A percentile compares a stretch with the other conserved stretches of the same genome.
These are phyloP conservation scores for Cladophialophora carrionii DNA, from an alignment of 2,329 filamentous ascomycete genomes.

Conservation along the genomic window DNA sequence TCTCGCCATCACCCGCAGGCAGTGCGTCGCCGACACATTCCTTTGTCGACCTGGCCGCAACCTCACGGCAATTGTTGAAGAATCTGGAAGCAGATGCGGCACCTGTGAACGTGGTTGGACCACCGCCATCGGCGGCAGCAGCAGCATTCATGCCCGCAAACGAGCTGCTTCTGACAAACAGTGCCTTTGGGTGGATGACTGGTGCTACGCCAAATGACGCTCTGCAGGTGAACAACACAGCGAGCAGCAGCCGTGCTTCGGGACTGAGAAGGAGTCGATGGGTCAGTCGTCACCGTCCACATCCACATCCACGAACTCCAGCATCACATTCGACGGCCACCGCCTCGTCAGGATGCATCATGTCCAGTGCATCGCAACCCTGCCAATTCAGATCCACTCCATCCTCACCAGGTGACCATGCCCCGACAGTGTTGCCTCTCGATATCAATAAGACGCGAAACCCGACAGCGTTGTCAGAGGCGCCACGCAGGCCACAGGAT, in stretches of 20 bases:
- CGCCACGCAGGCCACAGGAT: background rate
- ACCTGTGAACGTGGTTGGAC: background rate
- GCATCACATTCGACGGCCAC: background rate
- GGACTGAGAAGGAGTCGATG: background rate
- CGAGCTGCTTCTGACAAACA: slow-evolving; percentile 4
- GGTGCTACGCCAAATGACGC: background rate
- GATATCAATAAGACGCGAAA: background rate
- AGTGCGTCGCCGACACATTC: slow-evolving; percentile 19
- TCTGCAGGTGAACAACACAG: background rate
- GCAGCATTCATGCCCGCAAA: background rate
- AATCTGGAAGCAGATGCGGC: slow-evolving; percentile 6
- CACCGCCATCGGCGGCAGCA: too few species aligned
- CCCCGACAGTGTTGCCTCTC: background rate
- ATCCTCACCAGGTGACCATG: background rate
- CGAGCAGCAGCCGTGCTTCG: background rate
- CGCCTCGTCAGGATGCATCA: background rate
- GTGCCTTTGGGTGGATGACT: slow-evolving; percentile 20
- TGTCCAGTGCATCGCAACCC: background rate
- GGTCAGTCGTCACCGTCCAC: slow-evolving; percentile 5
- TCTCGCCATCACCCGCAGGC: slow-evolving; percentile 13
- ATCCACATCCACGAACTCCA: background rate
- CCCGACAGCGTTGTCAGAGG: background rate
- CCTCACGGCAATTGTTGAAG: slow-evolving; percentile 17
- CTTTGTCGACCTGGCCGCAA: slow-evolving; percentile 23
- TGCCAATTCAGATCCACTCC: background rate